phyloP scores from a whole-genome alignment of 441 rosid genomes.

The Aquilaria agallochum region DNA sequence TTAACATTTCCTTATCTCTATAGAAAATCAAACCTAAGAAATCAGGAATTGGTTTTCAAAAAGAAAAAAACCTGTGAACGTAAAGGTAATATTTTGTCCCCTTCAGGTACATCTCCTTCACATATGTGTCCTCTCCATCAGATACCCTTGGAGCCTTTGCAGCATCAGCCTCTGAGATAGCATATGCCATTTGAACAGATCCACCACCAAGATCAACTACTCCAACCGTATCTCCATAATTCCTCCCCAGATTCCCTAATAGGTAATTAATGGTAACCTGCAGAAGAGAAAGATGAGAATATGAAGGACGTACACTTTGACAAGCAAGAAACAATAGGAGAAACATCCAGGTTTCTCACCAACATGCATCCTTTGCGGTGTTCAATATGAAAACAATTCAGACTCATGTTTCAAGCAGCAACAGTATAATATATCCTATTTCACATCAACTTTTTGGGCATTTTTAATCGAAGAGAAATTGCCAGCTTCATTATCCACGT shows the following conservation, averaged over 20 bases:
- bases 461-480: too few species aligned
- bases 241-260: constrained; percentile 68
- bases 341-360: too few species aligned
- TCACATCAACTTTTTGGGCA: too few species aligned
- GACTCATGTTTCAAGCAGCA: too few species aligned
- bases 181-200: constrained; percentile 99
- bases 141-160: constrained; percentile 61
- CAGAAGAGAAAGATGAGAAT: constrained; percentile 12
- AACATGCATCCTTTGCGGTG: too few species aligned
- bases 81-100: constrained; percentile 84
- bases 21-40: too few species aligned
- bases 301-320: not conserved
- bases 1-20: too few species aligned
- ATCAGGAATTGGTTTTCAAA: not conserved
- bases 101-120: constrained; percentile 79
- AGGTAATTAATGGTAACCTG: constrained; percentile 96
- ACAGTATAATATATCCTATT: too few species aligned
- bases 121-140: constrained; percentile 75
- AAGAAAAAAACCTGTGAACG: constrained; percentile 78
- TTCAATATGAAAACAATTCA: too few species aligned
- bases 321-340: not conserved
- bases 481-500: too few species aligned
- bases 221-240: constrained; percentile 82
- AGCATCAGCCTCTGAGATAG: constrained; percentile 80
- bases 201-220: constrained; percentile 99